These are phyloP conservation scores for Benincasa hispida DNA, from an alignment of 306 rosid species.

Conservation along the genomic window DNA sequence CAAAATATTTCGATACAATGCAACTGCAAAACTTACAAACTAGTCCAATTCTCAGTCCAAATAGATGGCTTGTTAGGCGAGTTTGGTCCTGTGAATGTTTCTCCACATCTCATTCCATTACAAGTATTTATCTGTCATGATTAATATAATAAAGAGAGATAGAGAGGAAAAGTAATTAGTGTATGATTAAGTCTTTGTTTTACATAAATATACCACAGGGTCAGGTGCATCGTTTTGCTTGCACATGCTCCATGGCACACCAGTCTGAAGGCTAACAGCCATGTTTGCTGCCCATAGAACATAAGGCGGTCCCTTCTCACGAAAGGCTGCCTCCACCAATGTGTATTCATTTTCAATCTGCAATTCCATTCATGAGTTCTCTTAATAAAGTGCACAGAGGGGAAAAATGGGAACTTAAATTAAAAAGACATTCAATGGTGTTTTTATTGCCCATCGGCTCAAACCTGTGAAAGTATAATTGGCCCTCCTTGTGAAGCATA, in stretches of 20 bases:
- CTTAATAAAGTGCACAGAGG: not conserved
- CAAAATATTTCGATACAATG: not conserved
- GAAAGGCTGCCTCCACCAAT: conserved; percentile 35
- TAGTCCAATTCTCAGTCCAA: conserved; percentile 98
- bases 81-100: conserved; percentile 69
- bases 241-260: conserved; percentile 94
- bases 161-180: not conserved
- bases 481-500: conserved; percentile 93
- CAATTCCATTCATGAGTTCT: not conserved
- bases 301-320: conserved; percentile 46
- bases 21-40: conserved; percentile 34
- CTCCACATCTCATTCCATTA: conserved; percentile 65
- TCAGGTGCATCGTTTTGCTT: conserved; percentile 86
- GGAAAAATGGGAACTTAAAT: not conserved
- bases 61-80: conserved; percentile 70
- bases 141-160: not conserved
- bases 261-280: conserved; percentile 69
- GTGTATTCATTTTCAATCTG: conserved; percentile 90
- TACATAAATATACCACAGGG: conserved; percentile 37
- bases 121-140: conserved; percentile 52
- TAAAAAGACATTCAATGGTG: not conserved
- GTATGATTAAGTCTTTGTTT: not conserved
- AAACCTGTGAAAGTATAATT: conserved; percentile 78
- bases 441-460: not conserved
- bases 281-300: conserved; percentile 77